A percentile compares a stretch with the other conserved stretches of the same genome.
Conservation (phyloP, 768 basidiomycete genomes). For the Imleria badia region DNA sequence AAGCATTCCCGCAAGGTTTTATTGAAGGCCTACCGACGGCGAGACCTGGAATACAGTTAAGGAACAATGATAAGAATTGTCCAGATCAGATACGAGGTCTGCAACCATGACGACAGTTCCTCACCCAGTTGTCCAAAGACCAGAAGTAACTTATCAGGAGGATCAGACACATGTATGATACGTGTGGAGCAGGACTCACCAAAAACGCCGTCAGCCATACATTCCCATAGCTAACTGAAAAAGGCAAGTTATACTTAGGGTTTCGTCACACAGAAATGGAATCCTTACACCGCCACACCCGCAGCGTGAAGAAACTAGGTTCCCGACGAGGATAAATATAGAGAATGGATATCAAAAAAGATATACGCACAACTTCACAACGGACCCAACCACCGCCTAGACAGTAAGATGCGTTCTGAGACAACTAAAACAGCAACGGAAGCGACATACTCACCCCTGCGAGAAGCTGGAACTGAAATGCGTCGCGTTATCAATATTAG, state of each 20-base stretch:
- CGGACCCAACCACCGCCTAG: slow-evolving; percentile 51
- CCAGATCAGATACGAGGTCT: background rate
- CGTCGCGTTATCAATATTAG: background rate
- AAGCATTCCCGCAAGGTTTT: background rate
- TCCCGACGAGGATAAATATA: background rate
- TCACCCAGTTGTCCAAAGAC: slow-evolving; percentile 51
- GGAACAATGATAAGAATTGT: slow-evolving; percentile 1
- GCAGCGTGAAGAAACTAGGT: slow-evolving; percentile 57
- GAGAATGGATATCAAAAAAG: background rate
- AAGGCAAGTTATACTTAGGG: background rate
- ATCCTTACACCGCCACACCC: slow-evolving; percentile 59
- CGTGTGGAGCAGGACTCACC: slow-evolving; percentile 33
- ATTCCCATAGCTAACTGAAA: slow-evolving; percentile 56
- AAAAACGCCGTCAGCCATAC: slow-evolving; percentile 43
- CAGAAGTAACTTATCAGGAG: slow-evolving; percentile 40
- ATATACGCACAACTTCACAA: slow-evolving; percentile 54
- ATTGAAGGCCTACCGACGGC: slow-evolving; percentile 37
- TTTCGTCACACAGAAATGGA: slow-evolving; percentile 6
- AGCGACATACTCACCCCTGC: slow-evolving; percentile 33
- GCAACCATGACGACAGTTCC: slow-evolving; percentile 8
- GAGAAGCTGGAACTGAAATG: slow-evolving; percentile 43
- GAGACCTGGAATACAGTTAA: slow-evolving; percentile 26
- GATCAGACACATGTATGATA: background rate
- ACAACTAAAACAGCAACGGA: background rate
- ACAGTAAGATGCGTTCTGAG: background rate